Percentiles rank a stretch among this genome's conserved stretches.
These are phyloP conservation scores for Rostrohypoxylon terebratum DNA, from an alignment of 495 filamentous ascomycete species.

Conservation along the genomic window DNA sequence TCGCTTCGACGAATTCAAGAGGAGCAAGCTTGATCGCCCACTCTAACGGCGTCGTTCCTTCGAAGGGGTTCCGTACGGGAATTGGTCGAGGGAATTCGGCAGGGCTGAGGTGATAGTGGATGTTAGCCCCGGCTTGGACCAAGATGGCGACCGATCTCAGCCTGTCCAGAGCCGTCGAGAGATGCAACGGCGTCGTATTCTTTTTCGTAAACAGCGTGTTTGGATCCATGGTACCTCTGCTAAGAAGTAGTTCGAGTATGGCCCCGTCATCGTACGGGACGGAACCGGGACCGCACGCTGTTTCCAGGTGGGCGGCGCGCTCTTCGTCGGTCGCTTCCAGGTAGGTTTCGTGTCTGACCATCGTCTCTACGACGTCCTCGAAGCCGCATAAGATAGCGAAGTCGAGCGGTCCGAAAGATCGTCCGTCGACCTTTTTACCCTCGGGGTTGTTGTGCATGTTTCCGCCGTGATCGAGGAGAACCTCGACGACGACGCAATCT, in stretches of 20 bases:
- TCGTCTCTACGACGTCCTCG: neutral
- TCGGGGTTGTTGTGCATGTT: constrained; percentile 19
- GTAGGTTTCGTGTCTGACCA: constrained; percentile 16
- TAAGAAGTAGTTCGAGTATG: constrained; percentile 4
- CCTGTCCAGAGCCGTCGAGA: neutral
- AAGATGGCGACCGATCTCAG: neutral
- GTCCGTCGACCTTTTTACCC: neutral
- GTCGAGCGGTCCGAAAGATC: constrained; percentile 16
- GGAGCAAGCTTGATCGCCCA: constrained; percentile 35
- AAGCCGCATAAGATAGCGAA: constrained; percentile 28
- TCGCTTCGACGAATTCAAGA: neutral
- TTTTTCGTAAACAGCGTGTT: constrained; percentile 1
- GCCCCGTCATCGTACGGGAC: neutral
- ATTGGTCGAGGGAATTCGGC: neutral
- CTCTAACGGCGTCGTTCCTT: constrained; percentile 31
- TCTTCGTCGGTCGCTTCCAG: constrained; percentile 15
- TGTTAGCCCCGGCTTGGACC: constrained; percentile 1
- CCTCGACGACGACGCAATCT: neutral
- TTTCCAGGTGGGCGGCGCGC: constrained; percentile 20
- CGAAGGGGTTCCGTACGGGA: constrained; percentile 1
- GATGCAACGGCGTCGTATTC: constrained; percentile 8
- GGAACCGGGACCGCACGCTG: neutral
- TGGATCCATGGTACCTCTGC: neutral
- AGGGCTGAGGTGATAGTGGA: constrained; percentile 7
- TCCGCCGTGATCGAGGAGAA: constrained; percentile 36